Evolutionary conservation across 2,329 filamentous ascomycete species (phyloP), one percentile per base, ranked within the genome.

Genomic region (Hawksworthiomyces lignivorus): DNA sequence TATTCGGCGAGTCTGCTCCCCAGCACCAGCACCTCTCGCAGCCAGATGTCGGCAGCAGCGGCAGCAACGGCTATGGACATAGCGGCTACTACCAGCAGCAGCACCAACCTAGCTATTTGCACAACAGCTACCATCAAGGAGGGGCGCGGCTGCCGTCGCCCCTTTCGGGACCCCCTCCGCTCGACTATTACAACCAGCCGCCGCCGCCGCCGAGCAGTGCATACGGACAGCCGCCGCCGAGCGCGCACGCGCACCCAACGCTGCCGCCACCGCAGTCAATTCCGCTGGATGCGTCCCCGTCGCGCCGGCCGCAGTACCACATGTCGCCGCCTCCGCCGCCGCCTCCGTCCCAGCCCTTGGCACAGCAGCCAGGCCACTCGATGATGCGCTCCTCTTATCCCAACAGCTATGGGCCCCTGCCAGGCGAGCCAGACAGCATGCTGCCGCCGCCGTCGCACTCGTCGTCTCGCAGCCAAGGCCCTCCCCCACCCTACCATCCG

Each of bases 1-100:
- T 52, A 5, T 52, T 53, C 24, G 44, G 51, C 14, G 51, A 50
- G 17, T 22, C 42, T 2, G 31, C 33, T 8, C 19, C n/a, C 14
- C 36, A 39, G 24, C 41, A 18, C 4, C 29, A 27, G 29, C 35
- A 43, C 20, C n/a, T n/a, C n/a, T 26, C 24, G 12, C 24, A 26
- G 24, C 24, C 24, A 4, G 12, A 26, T 12, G 18, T 4, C 29
- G 14, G 17, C 14, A 35, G 39, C 20, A 30, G 28, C 5, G 32
- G 11, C 15, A 37, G 20, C 40, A 43, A 17, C 24, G 28, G 36
- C 22, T 43, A 43, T 20, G 14, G 29, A 4, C 12, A 10, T 14
- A 29, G 34, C 4, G 19, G 19, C 8, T 35, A 39, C 24, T 35
- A 39, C 19, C 26, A 39, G n/a, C 20, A 21, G n/a, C 30, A 32